Conservation (phyloP, 2,329 filamentous ascomycete genomes). For the Cucurbitaria berberidis region DNA sequence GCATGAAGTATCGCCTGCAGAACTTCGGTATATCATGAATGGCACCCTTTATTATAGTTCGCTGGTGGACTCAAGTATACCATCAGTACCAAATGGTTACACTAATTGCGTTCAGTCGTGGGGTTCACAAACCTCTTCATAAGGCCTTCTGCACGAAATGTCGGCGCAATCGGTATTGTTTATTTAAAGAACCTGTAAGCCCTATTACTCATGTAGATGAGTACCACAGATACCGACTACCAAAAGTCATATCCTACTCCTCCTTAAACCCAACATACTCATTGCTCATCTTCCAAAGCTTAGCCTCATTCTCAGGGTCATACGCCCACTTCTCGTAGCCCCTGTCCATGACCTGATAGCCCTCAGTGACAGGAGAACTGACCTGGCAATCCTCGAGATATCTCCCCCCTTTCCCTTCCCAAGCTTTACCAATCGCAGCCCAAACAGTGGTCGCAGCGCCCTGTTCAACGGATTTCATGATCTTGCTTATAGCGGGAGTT, state of each 20-base stretch:
- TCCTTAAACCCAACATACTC: constrained; percentile 58
- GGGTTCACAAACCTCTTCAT: background rate
- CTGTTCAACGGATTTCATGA: constrained; percentile 45
- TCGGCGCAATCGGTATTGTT: background rate
- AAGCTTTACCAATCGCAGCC: constrained; percentile 43
- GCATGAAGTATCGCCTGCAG: too few relatives aligned
- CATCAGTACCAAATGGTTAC: too few relatives aligned
- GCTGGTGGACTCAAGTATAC: too few relatives aligned
- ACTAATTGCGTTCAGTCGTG: background rate
- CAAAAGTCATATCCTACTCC: constrained; percentile 46
- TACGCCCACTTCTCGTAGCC: constrained; percentile 34
- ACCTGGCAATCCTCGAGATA: constrained; percentile 42
- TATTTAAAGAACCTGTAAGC: background rate
- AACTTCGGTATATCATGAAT: too few relatives aligned
- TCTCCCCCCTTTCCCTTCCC: constrained; percentile 45
- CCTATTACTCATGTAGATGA: background rate
- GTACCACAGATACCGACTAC: background rate
- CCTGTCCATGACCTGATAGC: background rate
- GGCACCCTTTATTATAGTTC: too few relatives aligned
- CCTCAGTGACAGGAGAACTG: constrained; percentile 7
- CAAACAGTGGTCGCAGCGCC: constrained; percentile 50
- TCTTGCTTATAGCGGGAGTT: constrained; percentile 13
- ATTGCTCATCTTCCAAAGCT: constrained; percentile 38
- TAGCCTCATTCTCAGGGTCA: constrained; percentile 34
- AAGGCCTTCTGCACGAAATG: background rate